phyloP scores from a whole-genome alignment of 495 filamentous ascomycete genomes.

The Trichoderma asperelloides region DNA sequence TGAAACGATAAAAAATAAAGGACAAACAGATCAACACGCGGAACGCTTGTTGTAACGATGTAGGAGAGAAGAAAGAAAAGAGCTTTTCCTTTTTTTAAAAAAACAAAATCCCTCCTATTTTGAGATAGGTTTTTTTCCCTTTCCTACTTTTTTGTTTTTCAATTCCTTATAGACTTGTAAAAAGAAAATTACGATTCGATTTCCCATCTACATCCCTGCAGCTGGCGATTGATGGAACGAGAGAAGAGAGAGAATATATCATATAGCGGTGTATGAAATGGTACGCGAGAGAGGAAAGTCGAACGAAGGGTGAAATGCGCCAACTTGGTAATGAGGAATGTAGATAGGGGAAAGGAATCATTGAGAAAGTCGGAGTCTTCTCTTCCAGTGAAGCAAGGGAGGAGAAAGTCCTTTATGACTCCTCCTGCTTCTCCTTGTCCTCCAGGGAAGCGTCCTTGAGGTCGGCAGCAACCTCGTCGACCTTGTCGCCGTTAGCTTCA shows the following conservation, averaged over 20 bases:
- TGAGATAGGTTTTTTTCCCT: background rate
- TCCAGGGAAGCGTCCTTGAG: constrained; percentile 66
- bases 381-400: background rate
- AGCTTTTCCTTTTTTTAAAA: background rate
- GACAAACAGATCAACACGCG: background rate
- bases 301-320: background rate
- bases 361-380: background rate
- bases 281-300: background rate
- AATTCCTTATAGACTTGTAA: too few species aligned
- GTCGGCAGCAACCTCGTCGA: constrained; percentile 42
- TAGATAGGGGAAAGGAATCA: background rate
- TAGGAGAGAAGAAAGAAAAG: background rate
- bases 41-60: background rate
- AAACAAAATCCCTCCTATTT: background rate
- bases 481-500: constrained; percentile 34
- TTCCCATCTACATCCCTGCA: background rate
- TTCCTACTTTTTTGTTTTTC: too few species aligned
- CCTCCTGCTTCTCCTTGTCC: constrained; percentile 51
- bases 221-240: background rate
- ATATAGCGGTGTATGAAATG: too few species aligned
- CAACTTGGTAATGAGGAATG: background rate
- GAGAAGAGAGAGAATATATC: background rate
- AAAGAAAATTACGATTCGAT: background rate
- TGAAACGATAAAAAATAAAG: background rate
- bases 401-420: background rate